These are phyloP conservation scores for Stephania yunnanensis DNA, from an alignment of 164 flowering plant genomes.

Conservation along the genomic window DNA sequence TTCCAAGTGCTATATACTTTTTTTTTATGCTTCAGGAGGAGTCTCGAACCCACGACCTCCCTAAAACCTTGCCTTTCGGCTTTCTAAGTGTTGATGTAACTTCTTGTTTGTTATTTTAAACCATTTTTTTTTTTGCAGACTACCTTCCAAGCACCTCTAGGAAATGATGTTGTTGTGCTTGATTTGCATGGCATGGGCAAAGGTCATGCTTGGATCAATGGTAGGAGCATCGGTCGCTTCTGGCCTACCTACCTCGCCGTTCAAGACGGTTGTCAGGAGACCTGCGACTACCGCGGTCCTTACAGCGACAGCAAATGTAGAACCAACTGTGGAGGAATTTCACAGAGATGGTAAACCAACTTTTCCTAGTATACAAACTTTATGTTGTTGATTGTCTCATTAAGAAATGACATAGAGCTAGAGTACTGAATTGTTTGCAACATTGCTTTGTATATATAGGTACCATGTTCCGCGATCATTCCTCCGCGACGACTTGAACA, in stretches of 20 bases:
- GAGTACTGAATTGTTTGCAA: neutral
- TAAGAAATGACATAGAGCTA: neutral
- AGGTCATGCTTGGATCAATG: constrained; percentile 75
- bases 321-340: constrained; percentile 45
- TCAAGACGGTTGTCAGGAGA: constrained; percentile 32
- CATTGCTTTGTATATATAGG: constrained; percentile 10
- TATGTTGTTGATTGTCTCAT: neutral
- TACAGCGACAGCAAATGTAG: constrained; percentile 38
- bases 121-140: constrained; percentile 26
- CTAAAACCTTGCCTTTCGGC: no score
- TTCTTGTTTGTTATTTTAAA: neutral
- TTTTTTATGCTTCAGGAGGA: no score
- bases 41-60: no score
- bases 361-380: neutral
- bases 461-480: constrained; percentile 57
- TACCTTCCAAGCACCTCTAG: constrained; percentile 57
- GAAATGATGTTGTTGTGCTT: constrained; percentile 54
- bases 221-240: constrained; percentile 52
- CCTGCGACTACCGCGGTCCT: constrained; percentile 59
- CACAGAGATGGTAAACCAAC: constrained; percentile 39
- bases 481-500: constrained; percentile 28
- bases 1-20: neutral
- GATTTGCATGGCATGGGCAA: constrained; percentile 65
- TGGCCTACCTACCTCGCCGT: constrained; percentile 50
- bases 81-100: neutral